Conservation (phyloP, 257 asterid species). For the Nicotiana knightiana region DNA sequence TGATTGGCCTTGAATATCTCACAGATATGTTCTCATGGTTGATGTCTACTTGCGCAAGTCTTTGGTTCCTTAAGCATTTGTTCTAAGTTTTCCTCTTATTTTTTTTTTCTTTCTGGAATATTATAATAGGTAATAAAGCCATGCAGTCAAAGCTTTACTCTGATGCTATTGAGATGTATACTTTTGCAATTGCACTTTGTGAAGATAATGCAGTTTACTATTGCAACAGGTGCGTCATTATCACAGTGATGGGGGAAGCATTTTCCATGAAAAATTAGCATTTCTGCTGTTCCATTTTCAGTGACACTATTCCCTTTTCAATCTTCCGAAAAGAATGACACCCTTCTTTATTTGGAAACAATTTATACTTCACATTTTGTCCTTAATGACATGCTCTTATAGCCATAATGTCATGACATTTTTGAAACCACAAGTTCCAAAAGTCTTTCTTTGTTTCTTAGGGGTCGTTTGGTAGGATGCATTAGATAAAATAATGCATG, state of each 20-base stretch:
- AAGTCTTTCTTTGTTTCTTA: background rate
- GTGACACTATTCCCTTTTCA: background rate
- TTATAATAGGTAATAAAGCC: constrained; percentile 54
- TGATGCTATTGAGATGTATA: constrained; percentile 70
- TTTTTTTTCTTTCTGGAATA: background rate
- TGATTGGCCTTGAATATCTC: background rate
- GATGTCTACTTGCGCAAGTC: background rate
- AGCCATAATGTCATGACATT: background rate
- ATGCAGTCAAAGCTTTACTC: constrained; percentile 61
- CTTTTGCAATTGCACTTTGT: constrained; percentile 62
- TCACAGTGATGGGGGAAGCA: background rate
- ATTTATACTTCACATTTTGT: background rate
- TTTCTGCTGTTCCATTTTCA: background rate
- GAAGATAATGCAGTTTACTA: constrained; percentile 76
- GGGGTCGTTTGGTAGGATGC: too few relatives aligned
- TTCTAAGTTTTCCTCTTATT: background rate
- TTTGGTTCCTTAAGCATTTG: background rate
- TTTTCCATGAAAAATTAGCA: background rate
- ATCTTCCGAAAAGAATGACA: background rate
- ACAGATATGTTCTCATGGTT: background rate
- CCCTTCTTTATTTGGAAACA: background rate
- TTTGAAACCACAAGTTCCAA: background rate
- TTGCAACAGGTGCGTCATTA: constrained; percentile 62
- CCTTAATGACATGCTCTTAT: background rate
- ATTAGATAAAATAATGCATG: too few relatives aligned